Evolutionary conservation across 805 yeast genomes (phyloP), one percentile per base, ranked within the genome.

Genomic region (Candida parachauliodes): DNA sequence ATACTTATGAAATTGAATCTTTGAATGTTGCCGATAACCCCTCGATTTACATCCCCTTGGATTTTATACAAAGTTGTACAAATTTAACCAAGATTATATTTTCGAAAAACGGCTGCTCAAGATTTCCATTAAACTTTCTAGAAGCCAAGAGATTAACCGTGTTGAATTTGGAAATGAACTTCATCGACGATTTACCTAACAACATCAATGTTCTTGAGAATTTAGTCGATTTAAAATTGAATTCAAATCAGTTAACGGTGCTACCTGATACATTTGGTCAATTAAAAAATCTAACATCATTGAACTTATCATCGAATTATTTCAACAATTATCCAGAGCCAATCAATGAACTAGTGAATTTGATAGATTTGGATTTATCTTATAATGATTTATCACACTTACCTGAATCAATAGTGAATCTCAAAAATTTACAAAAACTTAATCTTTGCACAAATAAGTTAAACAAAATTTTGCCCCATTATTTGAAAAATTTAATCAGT

Each of bases 11-110:
- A 44, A 87, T 89, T 41, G 84, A 83, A 48, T 72, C 81, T 43
- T 68, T 89, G 43, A 91, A 89, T 57, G 87, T 88, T 7, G 83
- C 94, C 2, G 78, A 83, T 45, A 89, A 89, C 55, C 95, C 96
- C 3, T 83, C 94, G 12, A 81, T 91, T 37, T 77, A 80, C 42
- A 66, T 89, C 23, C 95, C 97, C 0, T 63, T 78, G 39, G 96
- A 88, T 53, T 89, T 89, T 55, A 79, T 89, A 50, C 95, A 88
- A 54, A 76, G 83, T 17, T 86, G 95, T 47, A 74, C 78, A 28
- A 85, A 85, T 51, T 67, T 88, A 50, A 71, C 75, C 19, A 74
- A 76, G 37, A 68, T 88, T 44, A 72, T 79, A 39, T 86, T 81
- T 66, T 78, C 85, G 1, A 72, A 79, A 44, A 83, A 84, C 48